Evolutionary conservation across 352 stramenopile species (phyloP).

Genomic region (Phytopythium oedochilum): DNA sequence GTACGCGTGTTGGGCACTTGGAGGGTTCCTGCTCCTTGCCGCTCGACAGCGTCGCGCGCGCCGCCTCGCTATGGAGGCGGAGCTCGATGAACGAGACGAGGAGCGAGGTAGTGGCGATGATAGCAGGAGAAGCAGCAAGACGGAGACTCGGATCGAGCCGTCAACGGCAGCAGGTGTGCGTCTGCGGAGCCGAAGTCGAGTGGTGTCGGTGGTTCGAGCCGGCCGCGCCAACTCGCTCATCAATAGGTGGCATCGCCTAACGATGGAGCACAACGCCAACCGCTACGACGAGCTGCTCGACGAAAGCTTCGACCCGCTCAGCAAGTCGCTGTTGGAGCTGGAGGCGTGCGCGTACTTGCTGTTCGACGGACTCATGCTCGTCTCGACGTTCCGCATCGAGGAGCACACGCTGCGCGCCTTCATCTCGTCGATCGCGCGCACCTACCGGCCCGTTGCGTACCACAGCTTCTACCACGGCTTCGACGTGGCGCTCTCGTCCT

Average conservation of each 20-base stretch:
- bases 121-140: constrained; percentile 3
- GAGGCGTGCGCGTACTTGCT: constrained; percentile 54
- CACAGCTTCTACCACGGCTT: constrained; percentile 88
- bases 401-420: constrained; percentile 38
- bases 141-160: not conserved
- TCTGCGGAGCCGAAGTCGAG: constrained; percentile 27
- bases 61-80: constrained; percentile 1
- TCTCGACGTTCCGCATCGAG: constrained; percentile 69
- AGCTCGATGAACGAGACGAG: constrained; percentile 37
- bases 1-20: constrained; percentile 56
- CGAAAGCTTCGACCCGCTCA: constrained; percentile 56
- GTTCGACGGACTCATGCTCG: constrained; percentile 53
- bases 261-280: constrained; percentile 27
- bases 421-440: constrained; percentile 42
- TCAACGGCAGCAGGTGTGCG: not conserved
- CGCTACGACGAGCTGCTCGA: constrained; percentile 41
- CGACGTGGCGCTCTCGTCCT: constrained; percentile 65
- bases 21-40: constrained; percentile 39
- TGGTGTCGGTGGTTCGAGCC: constrained; percentile 32
- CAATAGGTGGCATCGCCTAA: constrained; percentile 55
- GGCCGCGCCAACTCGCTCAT: constrained; percentile 48
- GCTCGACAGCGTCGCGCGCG: constrained; percentile 20
- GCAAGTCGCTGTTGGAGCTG: constrained; percentile 49
- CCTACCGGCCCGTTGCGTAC: constrained; percentile 72
- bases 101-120: constrained; percentile 6